A percentile compares a stretch with the other conserved stretches of the same genome.
phyloP scores from a whole-genome alignment of 2,329 filamentous ascomycete genomes.

The Colletotrichum sp. region DNA sequence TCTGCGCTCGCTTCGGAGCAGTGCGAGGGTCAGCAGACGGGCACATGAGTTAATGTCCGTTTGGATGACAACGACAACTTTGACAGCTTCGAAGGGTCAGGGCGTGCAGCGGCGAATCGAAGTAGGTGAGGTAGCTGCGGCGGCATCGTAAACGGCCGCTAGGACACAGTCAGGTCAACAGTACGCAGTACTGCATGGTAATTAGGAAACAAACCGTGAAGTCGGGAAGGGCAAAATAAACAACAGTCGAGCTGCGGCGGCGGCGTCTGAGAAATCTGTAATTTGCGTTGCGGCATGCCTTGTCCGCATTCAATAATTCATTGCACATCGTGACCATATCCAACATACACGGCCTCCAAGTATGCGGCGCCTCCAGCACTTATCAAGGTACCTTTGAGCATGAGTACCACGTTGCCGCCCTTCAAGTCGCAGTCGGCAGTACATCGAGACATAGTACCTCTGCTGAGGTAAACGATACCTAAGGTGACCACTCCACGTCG shows the following conservation, averaged over 20 bases:
- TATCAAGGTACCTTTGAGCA: background rate
- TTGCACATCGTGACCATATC: background rate
- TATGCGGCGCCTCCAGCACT: background rate
- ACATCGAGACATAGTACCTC: background rate
- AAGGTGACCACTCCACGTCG: no score
- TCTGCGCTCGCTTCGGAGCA: background rate
- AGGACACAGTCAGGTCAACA: background rate
- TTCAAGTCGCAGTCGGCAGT: background rate
- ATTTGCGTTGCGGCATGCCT: background rate
- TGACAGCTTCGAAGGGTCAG: constrained; percentile 9
- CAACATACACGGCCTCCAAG: background rate
- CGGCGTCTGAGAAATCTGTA: background rate
- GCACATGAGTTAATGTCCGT: background rate
- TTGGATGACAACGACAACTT: background rate
- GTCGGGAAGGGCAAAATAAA: background rate
- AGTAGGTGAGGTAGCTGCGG: background rate
- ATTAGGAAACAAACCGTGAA: background rate
- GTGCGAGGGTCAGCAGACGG: background rate
- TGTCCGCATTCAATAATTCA: background rate
- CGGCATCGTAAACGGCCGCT: background rate
- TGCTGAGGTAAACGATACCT: background rate
- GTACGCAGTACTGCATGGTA: no score
- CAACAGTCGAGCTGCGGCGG: background rate
- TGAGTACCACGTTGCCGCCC: background rate
- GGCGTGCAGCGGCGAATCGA: background rate